These are phyloP conservation scores for Tulasnella sp. DNA, from an alignment of 768 basidiomycete species.

Conservation along the genomic window DNA sequence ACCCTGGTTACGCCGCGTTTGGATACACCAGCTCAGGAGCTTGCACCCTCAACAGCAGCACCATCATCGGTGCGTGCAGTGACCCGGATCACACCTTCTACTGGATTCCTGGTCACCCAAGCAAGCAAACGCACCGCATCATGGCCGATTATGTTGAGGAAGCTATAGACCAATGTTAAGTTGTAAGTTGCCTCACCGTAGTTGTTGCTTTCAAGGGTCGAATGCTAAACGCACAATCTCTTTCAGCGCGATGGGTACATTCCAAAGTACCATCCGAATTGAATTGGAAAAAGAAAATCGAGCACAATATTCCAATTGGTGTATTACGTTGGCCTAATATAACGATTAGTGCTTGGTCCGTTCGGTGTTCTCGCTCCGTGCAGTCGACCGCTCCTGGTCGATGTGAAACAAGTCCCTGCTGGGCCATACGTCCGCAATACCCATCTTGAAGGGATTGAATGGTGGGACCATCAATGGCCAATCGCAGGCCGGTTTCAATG, in stretches of 20 bases:
- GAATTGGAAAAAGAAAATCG: background rate
- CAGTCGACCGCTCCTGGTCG: background rate
- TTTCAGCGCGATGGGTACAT: background rate
- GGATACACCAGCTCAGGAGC: slow-evolving; percentile 40
- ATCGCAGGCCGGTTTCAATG: background rate
- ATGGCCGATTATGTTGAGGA: slow-evolving; percentile 4
- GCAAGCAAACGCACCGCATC: slow-evolving; percentile 3
- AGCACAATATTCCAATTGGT: background rate
- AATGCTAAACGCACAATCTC: background rate
- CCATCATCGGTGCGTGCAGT: slow-evolving; percentile 20
- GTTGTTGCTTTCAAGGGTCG: background rate
- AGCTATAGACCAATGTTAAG: background rate
- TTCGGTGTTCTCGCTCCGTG: background rate
- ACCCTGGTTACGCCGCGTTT: slow-evolving; percentile 42
- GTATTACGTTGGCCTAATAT: background rate
- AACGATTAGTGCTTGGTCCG: background rate
- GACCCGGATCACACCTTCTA: slow-evolving; percentile 44
- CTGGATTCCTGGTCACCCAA: slow-evolving; percentile 37
- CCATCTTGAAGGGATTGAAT: background rate
- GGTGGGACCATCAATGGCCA: background rate
- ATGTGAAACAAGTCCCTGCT: background rate
- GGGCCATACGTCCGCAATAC: background rate
- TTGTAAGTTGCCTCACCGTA: background rate
- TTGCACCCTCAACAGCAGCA: slow-evolving; percentile 28
- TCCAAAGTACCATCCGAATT: background rate